Evolutionary conservation across 2,329 filamentous ascomycete genomes (phyloP), one percentile per base, ranked within the genome.

Genomic region (Cucurbitaria berberidis): DNA sequence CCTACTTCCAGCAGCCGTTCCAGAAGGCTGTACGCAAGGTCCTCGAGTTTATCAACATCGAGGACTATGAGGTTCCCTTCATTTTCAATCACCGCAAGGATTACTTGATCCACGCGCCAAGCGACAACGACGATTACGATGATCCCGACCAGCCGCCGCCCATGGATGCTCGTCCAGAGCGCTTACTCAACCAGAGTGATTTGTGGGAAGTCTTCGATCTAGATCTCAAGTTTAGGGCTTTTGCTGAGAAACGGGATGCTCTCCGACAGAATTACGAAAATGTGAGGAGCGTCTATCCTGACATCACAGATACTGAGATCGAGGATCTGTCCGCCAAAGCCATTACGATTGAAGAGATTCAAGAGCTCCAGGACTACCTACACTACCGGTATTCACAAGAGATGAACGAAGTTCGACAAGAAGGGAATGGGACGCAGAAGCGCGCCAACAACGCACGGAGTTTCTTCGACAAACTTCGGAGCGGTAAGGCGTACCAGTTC

Each of bases 51-150:
- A 91, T 99, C 76, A 91, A 96, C 45, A 86, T 93, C 3, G 93
- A 98, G 60, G 91, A 96, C 63, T 91, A 93, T 65, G 95, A 99
- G 75, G 92, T 97, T 1, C 93, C 95, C 0, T 99, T 96, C 74
- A 95, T 99, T 64, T 97, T 97, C 75, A 93, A 97, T 74, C 95
- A 99, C 70, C 91, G 95, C 56, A 96, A 97, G 76, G 95, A 99
- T 74, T 99, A 98, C 70, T 84, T 99, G 38, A 96, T 99, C 51
- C 91, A 98, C 68, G 88, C 88, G 61, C 92, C 90, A 69, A 77
- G 82, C n/a, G 79, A 82, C 34, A 78, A 82, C 11, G 79, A 82
- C 24, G 82, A 84, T 6, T 86, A 78, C 72, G 86, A 70, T 76
- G 80, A 85, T 58, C 82, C 83, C 15, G 82, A 87, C 51, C 88